These are phyloP conservation scores for Rosa lucieae DNA, from an alignment of 306 rosid species.

Conservation along the genomic window DNA sequence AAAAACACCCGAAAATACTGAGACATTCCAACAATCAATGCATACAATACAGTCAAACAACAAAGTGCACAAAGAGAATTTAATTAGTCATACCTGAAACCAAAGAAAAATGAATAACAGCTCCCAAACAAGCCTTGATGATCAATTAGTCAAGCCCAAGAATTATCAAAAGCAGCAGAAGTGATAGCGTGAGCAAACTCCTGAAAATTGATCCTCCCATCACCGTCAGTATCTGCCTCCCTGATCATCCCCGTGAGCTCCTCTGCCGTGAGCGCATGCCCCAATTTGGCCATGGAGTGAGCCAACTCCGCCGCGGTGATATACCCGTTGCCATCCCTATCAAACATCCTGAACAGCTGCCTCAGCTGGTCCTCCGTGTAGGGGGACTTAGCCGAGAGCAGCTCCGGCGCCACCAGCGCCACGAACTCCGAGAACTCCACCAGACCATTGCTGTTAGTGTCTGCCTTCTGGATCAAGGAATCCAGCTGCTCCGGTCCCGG, in stretches of 20 bases:
- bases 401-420: conserved; percentile 70
- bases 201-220: conserved; percentile 72
- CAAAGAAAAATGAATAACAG: not conserved
- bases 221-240: conserved; percentile 89
- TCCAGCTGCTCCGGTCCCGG: conserved; percentile 85
- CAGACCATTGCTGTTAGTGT: conserved; percentile 74
- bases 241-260: conserved; percentile 88
- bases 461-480: conserved; percentile 62
- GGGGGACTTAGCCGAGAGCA: conserved; percentile 72
- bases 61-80: not conserved
- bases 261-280: conserved; percentile 81
- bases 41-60: not conserved
- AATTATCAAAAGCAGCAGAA: conserved; percentile 90
- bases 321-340: conserved; percentile 83
- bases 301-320: conserved; percentile 94
- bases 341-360: conserved; percentile 69
- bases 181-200: conserved; percentile 76
- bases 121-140: not conserved
- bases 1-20: not conserved
- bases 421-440: conserved; percentile 84
- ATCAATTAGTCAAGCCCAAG: conserved; percentile 53
- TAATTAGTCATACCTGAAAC: not conserved
- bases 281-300: conserved; percentile 86
- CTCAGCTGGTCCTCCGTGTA: conserved; percentile 74
- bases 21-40: not conserved